These are phyloP conservation scores for Radiomyces spectabilis DNA, from an alignment of 192 early-diverging fungal species.

Conservation along the genomic window DNA sequence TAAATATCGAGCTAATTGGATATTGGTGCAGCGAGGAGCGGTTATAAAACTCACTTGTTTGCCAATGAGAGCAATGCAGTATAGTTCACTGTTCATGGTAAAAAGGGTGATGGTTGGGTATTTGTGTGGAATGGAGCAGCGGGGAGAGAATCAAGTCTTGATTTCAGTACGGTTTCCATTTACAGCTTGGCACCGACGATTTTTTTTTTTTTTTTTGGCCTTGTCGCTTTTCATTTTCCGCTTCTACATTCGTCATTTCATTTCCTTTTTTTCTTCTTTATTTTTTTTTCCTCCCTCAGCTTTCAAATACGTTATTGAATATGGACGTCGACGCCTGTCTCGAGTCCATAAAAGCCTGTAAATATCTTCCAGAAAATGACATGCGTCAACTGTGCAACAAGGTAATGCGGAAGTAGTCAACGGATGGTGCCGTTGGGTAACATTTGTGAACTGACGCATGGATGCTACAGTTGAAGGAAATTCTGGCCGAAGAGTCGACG, in stretches of 20 bases:
- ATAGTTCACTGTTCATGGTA: conserved; percentile 40
- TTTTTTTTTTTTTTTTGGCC: not conserved
- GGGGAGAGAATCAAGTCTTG: not conserved
- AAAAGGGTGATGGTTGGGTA: not conserved
- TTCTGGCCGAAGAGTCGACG: conserved; percentile 95
- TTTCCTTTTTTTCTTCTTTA: conserved; percentile 1
- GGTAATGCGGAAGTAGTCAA: conserved; percentile 36
- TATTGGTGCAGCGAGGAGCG: not conserved
- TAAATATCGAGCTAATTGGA: not conserved
- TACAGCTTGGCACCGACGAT: not conserved
- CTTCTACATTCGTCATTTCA: not conserved
- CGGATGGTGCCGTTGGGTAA: not conserved
- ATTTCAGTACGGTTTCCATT: too few species aligned
- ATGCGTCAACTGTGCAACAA: conserved; percentile 96
- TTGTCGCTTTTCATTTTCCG: not conserved
- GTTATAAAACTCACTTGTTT: conserved; percentile 33
- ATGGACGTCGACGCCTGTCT: conserved; percentile 81
- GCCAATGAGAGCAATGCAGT: conserved; percentile 51
- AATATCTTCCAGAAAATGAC: conserved; percentile 87
- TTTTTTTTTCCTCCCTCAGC: not conserved
- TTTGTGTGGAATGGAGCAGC: not conserved
- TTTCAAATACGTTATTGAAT: not conserved
- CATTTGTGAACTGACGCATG: not conserved
- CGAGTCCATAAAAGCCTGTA: conserved; percentile 81
- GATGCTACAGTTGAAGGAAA: conserved; percentile 71